phyloP scores from a whole-genome alignment of 2,329 filamentous ascomycete species.

The Phialemonium atrogriseum region DNA sequence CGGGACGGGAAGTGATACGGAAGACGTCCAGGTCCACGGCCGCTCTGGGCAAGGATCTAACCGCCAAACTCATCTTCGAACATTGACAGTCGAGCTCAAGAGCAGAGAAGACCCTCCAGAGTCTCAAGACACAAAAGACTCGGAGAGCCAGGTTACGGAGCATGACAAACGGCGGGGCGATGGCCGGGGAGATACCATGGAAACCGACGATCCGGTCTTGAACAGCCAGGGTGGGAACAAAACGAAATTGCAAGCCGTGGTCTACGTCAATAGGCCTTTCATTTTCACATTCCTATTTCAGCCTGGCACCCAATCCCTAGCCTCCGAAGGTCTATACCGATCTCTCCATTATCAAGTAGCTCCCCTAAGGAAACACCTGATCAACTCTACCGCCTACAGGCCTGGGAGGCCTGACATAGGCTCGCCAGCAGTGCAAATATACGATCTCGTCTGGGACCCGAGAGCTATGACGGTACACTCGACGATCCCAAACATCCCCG shows the following conservation, averaged over 20 bases:
- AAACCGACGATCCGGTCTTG: slow-evolving; percentile 16
- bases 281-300: slow-evolving; percentile 70
- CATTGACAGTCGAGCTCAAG: slow-evolving; percentile 58
- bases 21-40: slow-evolving; percentile 21
- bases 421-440: slow-evolving; percentile 35
- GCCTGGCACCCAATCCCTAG: slow-evolving; percentile 48
- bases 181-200: slow-evolving; percentile 12
- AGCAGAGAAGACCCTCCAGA: slow-evolving; percentile 31
- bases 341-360: slow-evolving; percentile 53
- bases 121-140: slow-evolving; percentile 35
- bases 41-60: slow-evolving; percentile 26
- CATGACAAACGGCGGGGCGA: slow-evolving; percentile 14
- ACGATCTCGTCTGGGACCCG: slow-evolving; percentile 57
- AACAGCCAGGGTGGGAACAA: slow-evolving; percentile 45
- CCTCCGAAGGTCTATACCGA: slow-evolving; percentile 47
- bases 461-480: slow-evolving; percentile 46
- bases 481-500: slow-evolving; percentile 60
- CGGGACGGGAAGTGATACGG: slow-evolving; percentile 17
- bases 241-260: slow-evolving; percentile 56
- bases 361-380: slow-evolving; percentile 48
- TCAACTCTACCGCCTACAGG: slow-evolving; percentile 48
- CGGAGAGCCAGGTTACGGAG: slow-evolving; percentile 30
- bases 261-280: slow-evolving; percentile 69
- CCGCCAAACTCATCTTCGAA: slow-evolving; percentile 54
- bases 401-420: slow-evolving; percentile 37